Evolutionary conservation across 2,329 filamentous ascomycete species (phyloP).

Genomic region (Lizonia empirigonia): DNA sequence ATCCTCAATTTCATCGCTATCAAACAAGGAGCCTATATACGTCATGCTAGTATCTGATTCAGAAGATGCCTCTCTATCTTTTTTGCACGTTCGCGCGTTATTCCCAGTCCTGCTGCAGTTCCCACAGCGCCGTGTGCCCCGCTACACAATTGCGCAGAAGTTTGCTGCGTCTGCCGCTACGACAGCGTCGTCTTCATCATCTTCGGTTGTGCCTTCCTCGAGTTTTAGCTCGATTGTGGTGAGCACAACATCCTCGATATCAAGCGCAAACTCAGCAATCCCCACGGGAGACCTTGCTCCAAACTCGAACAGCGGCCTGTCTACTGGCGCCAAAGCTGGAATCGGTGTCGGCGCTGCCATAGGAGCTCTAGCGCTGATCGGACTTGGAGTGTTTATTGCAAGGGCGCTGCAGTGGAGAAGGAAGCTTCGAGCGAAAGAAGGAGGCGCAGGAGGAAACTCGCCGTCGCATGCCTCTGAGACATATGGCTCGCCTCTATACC

Average conservation of each 20-base stretch:
- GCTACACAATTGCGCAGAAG: not conserved
- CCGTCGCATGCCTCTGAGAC: not conserved
- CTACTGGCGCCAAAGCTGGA: constrained; percentile 7
- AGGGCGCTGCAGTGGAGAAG: constrained; percentile 18
- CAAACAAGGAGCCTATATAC: too few relatives aligned
- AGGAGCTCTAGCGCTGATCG: constrained; percentile 8
- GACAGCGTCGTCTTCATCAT: not conserved
- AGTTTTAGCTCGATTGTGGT: not conserved
- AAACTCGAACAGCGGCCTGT: not conserved
- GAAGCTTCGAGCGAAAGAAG: not conserved
- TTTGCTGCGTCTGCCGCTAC: not conserved
- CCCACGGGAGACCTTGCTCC: not conserved
- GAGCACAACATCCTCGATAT: not conserved
- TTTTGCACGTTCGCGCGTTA: too few relatives aligned
- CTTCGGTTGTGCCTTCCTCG: not conserved
- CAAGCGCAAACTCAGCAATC: not conserved
- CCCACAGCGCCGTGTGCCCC: not conserved
- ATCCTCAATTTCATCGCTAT: too few relatives aligned
- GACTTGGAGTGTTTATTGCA: constrained; percentile 9
- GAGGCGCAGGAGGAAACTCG: not conserved
- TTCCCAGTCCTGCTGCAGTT: not conserved
- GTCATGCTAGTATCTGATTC: too few relatives aligned
- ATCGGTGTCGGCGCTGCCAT: constrained; percentile 6
- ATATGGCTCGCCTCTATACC: not conserved
- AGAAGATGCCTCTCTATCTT: too few relatives aligned